phyloP scores from a whole-genome alignment of 1,284 basidiomycete species.

The Pulveroboletus sp. region DNA sequence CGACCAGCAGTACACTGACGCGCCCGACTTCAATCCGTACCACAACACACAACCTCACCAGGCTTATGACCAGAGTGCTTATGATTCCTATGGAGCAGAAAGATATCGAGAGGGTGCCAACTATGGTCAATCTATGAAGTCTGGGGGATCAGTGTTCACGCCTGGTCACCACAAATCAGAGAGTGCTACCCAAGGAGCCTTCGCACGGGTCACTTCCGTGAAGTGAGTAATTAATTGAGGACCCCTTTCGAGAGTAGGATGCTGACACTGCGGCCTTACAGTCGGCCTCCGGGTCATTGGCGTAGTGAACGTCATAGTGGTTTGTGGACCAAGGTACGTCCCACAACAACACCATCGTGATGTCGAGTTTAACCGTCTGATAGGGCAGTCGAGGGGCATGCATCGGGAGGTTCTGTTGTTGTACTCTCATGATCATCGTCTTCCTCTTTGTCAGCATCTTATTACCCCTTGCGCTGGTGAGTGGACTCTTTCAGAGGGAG shows the following conservation, averaged over 20 bases:
- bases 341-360: conserved; percentile 5
- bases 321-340: conserved; percentile 61
- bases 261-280: conserved; percentile 24
- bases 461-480: conserved; percentile 70
- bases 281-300: conserved; percentile 50
- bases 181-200: conserved; percentile 39
- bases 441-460: conserved; percentile 71
- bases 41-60: conserved; percentile 46
- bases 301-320: conserved; percentile 57
- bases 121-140: conserved; percentile 25
- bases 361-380: not conserved
- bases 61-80: conserved; percentile 50
- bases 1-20: conserved; percentile 41
- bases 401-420: conserved; percentile 68
- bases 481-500: conserved; percentile 23
- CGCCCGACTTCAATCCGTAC: conserved; percentile 53
- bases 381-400: conserved; percentile 60
- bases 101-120: conserved; percentile 48
- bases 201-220: conserved; percentile 33
- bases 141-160: conserved; percentile 23
- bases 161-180: conserved; percentile 24
- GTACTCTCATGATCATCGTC: conserved; percentile 62
- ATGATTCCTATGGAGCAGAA: conserved; percentile 40
- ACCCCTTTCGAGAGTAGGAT: not conserved
- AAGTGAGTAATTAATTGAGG: conserved; percentile 31